Evolutionary conservation across 306 rosid genomes (phyloP).

Genomic region (Quercus bicolor): DNA sequence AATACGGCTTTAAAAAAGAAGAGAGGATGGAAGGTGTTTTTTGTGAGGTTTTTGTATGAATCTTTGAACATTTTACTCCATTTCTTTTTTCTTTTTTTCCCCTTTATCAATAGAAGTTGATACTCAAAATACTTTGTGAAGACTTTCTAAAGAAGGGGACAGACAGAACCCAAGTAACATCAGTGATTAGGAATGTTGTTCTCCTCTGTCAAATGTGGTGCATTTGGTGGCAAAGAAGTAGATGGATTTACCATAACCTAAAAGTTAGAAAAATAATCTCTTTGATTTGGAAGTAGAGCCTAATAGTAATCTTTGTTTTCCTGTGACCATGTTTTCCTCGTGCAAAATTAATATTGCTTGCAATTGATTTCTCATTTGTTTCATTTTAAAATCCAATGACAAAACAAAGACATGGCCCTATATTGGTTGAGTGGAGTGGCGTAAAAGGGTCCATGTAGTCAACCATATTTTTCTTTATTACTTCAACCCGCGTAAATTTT

Average conservation of each 20-base stretch:
- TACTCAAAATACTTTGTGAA: background rate
- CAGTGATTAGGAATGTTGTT: background rate
- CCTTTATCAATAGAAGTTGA: background rate
- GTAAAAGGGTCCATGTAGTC: background rate
- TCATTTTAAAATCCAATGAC: background rate
- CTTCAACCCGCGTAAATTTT: background rate
- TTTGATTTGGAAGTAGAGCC: background rate
- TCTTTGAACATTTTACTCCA: background rate
- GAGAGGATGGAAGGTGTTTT: background rate
- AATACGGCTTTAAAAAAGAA: background rate
- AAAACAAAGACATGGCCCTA: no score
- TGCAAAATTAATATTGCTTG: background rate
- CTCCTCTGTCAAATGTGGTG: background rate
- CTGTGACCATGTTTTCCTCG: background rate
- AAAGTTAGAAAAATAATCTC: background rate
- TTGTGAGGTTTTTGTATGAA: background rate
- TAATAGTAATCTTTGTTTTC: background rate
- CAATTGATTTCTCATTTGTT: background rate
- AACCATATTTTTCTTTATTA: background rate
- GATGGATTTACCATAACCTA: background rate
- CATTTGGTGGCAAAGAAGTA: background rate
- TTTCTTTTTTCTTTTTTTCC: background rate
- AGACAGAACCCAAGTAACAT: background rate
- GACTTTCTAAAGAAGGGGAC: background rate
- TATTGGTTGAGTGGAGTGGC: no score